These are phyloP conservation scores for Basidiobolus meristosporus DNA, from an alignment of 371 early-diverging fungal genomes.

Conservation along the genomic window DNA sequence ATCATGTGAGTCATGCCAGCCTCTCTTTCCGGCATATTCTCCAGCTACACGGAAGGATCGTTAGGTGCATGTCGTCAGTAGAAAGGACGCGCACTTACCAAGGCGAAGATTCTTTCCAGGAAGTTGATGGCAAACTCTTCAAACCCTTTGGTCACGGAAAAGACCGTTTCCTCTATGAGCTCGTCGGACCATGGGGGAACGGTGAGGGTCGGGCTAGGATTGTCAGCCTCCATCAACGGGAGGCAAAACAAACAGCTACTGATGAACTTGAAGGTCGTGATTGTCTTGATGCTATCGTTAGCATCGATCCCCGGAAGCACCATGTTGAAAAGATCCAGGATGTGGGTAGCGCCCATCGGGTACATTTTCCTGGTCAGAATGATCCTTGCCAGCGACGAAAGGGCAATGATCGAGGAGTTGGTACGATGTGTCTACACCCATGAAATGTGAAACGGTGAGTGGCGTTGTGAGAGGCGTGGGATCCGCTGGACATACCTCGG, in stretches of 20 bases:
- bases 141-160: too few species aligned
- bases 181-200: too few species aligned
- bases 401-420: conserved; percentile 47
- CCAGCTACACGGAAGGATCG: too few species aligned
- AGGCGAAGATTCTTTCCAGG: too few species aligned
- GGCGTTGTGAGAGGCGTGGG: too few species aligned
- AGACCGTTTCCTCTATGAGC: too few species aligned
- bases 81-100: too few species aligned
- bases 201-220: conserved; percentile 11
- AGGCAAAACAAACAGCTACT: conserved; percentile 33
- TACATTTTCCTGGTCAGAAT: conserved; percentile 23
- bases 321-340: conserved; percentile 49
- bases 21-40: too few species aligned
- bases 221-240: conserved; percentile 21
- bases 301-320: conserved; percentile 77
- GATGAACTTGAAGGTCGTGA: conserved; percentile 54
- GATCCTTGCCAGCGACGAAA: conserved; percentile 29
- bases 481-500: conserved; percentile 33
- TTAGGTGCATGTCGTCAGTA: too few species aligned
- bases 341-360: conserved; percentile 68
- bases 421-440: conserved; percentile 71
- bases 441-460: too few species aligned
- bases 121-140: too few species aligned
- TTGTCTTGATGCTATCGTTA: conserved; percentile 72
- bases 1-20: too few species aligned